A percentile compares a stretch with the other conserved stretches of the same genome.
Evolutionary conservation across 768 basidiomycete genomes (phyloP).

Genomic region (Phanerodontia chrysosporium): DNA sequence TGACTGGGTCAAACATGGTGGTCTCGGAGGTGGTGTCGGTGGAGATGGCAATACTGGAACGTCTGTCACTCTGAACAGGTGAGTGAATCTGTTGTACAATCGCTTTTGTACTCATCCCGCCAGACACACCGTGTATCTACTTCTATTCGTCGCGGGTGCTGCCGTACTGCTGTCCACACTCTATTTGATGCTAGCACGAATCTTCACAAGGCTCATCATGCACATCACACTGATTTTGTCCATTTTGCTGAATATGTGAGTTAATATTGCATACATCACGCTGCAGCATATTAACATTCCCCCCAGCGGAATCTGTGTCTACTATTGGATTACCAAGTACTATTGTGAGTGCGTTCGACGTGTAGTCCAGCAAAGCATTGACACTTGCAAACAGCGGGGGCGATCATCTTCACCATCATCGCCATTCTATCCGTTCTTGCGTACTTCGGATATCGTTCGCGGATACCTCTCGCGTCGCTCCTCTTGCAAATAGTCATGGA

Average conservation of each 20-base stretch:
- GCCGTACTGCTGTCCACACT: conserved; percentile 60
- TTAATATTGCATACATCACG: conserved; percentile 2
- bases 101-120: no score
- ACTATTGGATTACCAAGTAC: conserved; percentile 70
- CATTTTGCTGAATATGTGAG: conserved; percentile 61
- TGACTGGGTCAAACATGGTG: conserved; percentile 59
- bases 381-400: conserved; percentile 48
- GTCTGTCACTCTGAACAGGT: conserved; percentile 64
- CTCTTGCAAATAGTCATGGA: conserved; percentile 83
- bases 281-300: conserved; percentile 8
- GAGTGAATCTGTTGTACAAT: conserved; percentile 18
- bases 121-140: conserved; percentile 73
- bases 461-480: conserved; percentile 76
- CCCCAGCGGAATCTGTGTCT: conserved; percentile 63
- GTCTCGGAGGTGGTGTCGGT: conserved; percentile 71
- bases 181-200: conserved; percentile 67
- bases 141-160: conserved; percentile 67
- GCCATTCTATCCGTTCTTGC: conserved; percentile 70
- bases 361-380: not conserved
- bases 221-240: conserved; percentile 68
- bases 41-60: conserved; percentile 43
- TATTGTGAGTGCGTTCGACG: conserved; percentile 49
- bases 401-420: conserved; percentile 81
- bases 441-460: conserved; percentile 66
- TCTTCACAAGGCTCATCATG: conserved; percentile 73